phyloP scores from a whole-genome alignment of 2,329 filamentous ascomycete genomes.

The Diplocarpon rosae region DNA sequence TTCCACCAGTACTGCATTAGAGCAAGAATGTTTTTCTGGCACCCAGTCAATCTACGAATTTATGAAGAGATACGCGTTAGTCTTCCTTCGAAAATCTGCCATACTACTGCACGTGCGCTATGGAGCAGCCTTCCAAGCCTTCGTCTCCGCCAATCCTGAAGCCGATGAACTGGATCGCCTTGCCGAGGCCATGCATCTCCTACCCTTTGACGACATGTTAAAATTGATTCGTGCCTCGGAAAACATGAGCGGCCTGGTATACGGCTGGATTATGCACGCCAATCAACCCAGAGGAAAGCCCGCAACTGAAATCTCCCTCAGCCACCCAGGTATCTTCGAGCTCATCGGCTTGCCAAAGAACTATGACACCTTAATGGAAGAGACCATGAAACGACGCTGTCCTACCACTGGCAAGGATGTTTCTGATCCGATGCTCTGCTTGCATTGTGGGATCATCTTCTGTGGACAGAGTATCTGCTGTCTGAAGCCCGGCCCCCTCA shows the following conservation, averaged over 20 bases:
- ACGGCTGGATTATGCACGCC: slow-evolving; percentile 55
- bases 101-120: slow-evolving; percentile 81
- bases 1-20: slow-evolving; percentile 37
- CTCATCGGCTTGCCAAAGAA: slow-evolving; percentile 85
- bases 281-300: background rate
- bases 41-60: slow-evolving; percentile 46
- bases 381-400: slow-evolving; percentile 73
- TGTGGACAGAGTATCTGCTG: slow-evolving; percentile 93
- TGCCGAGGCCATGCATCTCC: slow-evolving; percentile 62
- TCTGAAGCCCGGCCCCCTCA: slow-evolving; percentile 42
- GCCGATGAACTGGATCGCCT: slow-evolving; percentile 74
- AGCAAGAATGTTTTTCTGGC: slow-evolving; percentile 43
- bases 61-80: slow-evolving; percentile 73
- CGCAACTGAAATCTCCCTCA: slow-evolving; percentile 31
- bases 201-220: slow-evolving; percentile 66
- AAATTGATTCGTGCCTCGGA: slow-evolving; percentile 23
- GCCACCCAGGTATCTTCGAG: slow-evolving; percentile 89
- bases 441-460: slow-evolving; percentile 95
- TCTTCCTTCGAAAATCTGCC: slow-evolving; percentile 75
- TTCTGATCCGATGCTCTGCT: slow-evolving; percentile 79
- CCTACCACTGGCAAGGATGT: slow-evolving; percentile 87
- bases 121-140: slow-evolving; percentile 74
- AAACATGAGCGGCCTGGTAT: slow-evolving; percentile 35
- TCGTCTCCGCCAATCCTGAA: slow-evolving; percentile 50
- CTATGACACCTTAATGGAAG: slow-evolving; percentile 86